Evolutionary conservation across 2,329 filamentous ascomycete species (phyloP).

Genomic region (Akanthomyces uredinophilus): DNA sequence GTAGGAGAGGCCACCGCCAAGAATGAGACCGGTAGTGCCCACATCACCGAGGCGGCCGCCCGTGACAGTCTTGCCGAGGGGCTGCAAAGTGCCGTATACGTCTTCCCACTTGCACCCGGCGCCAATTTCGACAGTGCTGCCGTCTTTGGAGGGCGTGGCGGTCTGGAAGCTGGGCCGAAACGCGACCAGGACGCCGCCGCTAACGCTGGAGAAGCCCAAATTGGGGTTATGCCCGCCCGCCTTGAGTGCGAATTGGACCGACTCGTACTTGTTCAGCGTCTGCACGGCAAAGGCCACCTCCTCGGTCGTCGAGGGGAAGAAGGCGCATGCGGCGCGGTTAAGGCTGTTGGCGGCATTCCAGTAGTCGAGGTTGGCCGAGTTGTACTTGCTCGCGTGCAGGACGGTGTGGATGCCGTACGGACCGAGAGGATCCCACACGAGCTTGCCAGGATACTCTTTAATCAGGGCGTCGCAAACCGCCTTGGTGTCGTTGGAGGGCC

Average conservation of each 20-base stretch:
- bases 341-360: constrained; percentile 18
- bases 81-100: constrained; percentile 29
- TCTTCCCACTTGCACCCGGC: constrained; percentile 36
- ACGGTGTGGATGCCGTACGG: constrained; percentile 7
- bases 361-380: constrained; percentile 16
- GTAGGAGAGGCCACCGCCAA: constrained; percentile 27
- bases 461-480: constrained; percentile 17
- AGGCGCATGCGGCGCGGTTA: constrained; percentile 29
- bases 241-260: constrained; percentile 32
- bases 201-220: constrained; percentile 27
- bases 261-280: constrained; percentile 25
- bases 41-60: constrained; percentile 26
- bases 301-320: constrained; percentile 27
- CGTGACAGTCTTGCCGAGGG: constrained; percentile 30
- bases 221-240: constrained; percentile 37
- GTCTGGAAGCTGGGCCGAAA: constrained; percentile 26
- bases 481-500: constrained; percentile 9
- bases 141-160: constrained; percentile 5
- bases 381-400: constrained; percentile 8
- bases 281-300: constrained; percentile 30
- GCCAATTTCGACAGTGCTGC: constrained; percentile 33
- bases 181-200: constrained; percentile 33
- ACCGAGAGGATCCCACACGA: constrained; percentile 18
- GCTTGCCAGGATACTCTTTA: constrained; percentile 13
- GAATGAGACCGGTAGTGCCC: constrained; percentile 24